phyloP scores from a whole-genome alignment of 1,284 basidiomycete genomes.

The Chalciporus sp. region DNA sequence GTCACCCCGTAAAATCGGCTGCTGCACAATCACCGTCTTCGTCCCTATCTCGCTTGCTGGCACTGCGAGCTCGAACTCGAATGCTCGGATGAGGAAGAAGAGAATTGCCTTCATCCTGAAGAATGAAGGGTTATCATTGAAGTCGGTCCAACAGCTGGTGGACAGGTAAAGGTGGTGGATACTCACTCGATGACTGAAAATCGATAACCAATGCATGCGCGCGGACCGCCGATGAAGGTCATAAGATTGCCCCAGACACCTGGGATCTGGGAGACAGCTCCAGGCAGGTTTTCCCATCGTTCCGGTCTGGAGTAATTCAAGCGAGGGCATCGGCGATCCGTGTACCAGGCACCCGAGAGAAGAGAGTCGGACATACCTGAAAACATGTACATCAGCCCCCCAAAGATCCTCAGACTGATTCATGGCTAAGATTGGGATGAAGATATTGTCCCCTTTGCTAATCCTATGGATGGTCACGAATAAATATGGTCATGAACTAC shows the following conservation, averaged over 20 bases:
- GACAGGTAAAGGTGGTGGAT: no score
- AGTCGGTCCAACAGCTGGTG: no score
- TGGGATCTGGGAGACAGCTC: slow-evolving; percentile 47
- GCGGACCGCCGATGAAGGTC: slow-evolving; percentile 60
- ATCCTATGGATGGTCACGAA: slow-evolving; percentile 27
- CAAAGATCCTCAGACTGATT: no score
- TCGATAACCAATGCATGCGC: slow-evolving; percentile 67
- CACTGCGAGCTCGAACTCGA: slow-evolving; percentile 54
- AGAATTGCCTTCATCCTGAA: slow-evolving; percentile 58
- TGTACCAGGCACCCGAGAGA: not conserved
- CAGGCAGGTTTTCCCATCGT: slow-evolving; percentile 54
- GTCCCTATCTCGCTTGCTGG: slow-evolving; percentile 34
- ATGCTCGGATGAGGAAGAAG: slow-evolving; percentile 54
- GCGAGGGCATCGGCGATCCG: not conserved
- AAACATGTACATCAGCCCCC: slow-evolving; percentile 36
- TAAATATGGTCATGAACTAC: not conserved
- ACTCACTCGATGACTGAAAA: slow-evolving; percentile 65
- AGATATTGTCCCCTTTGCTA: slow-evolving; percentile 36
- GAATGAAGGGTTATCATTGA: no score
- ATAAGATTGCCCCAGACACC: slow-evolving; percentile 60
- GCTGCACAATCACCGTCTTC: slow-evolving; percentile 39
- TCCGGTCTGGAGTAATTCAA: slow-evolving; percentile 45
- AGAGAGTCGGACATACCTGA: not conserved
- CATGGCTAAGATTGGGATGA: no score
- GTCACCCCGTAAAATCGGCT: slow-evolving; percentile 37